Evolutionary conservation across 106 monocot species (phyloP).

Genomic region (Posidonia australis): DNA sequence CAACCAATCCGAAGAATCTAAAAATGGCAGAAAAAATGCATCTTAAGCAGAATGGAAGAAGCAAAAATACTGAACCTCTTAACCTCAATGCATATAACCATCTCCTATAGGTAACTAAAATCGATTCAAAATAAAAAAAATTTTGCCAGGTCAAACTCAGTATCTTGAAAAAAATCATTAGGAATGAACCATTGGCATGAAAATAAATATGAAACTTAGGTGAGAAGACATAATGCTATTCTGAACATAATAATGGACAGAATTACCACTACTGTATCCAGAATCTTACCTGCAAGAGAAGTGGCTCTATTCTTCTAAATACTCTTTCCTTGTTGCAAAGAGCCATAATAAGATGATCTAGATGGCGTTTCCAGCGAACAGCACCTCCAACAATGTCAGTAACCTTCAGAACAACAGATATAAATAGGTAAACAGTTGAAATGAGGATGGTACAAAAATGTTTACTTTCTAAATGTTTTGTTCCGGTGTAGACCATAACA

Average conservation of each 20-base stretch:
- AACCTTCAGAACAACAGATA: slow-evolving; percentile 37
- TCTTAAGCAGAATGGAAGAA: neutral
- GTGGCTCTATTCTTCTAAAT: slow-evolving; percentile 89
- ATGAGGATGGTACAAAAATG: neutral
- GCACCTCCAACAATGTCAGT: slow-evolving; percentile 83
- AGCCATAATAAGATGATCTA: slow-evolving; percentile 85
- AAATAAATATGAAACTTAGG: neutral
- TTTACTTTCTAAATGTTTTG: too few relatives aligned
- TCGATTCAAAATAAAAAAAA: neutral
- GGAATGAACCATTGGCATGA: neutral
- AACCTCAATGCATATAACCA: neutral
- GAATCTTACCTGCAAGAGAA: slow-evolving; percentile 71
- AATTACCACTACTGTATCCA: neutral
- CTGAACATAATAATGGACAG: neutral
- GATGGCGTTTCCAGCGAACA: slow-evolving; percentile 83
- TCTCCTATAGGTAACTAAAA: neutral
- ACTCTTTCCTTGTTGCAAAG: slow-evolving; percentile 61
- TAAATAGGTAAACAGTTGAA: slow-evolving; percentile 1
- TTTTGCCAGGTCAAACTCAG: neutral
- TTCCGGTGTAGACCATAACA: too few relatives aligned
- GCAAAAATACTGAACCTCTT: neutral
- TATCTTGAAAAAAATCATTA: neutral
- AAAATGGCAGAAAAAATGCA: slow-evolving; percentile 9
- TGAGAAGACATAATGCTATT: neutral
- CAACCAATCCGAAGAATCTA: slow-evolving; percentile 94